Base-by-base conservation (phyloP, 140 eudicot genomes). In the Flaveria floridana region DNA sequence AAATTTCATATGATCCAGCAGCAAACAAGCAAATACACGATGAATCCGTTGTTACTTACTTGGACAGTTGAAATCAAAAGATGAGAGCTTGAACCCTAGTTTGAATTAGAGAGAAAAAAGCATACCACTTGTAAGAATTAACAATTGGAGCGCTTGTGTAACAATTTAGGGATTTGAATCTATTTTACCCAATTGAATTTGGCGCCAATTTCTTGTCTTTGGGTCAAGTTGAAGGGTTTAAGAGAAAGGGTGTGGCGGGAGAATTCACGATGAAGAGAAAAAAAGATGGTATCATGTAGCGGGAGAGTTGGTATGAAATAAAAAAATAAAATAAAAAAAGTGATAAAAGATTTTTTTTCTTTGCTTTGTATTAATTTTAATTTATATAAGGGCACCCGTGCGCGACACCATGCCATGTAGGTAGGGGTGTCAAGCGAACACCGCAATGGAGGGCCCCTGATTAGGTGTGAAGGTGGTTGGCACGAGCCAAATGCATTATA, bases 51-150 rank as follows among this genome's bases (percentile, higher is more conserved):
- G 13, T 6, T 71, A 37, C 21, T 50, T 47, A 74, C 72, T 65
- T 18, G 63, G 23, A 9, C 5, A 28, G 16, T 30, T 13, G 21
- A 62, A 63, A 11, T 12, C 5, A 39, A 37, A 21, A 37, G 20
- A n/a, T 8, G 41, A 37, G 53, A 72, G 67, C 2, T 21, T 23
- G 70, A 42, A 73, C 61, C 62, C 61, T 61, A 74, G 39, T 62
- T 62, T 63, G 23, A 25, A 50, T 26, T 30, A 51, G 51, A 52
- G 18, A 30, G 16, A 39, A 9, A 30, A 52, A 37, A 52, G 37
- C 34, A 71, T 52, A 53, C 76, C 76, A 12, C 21, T 25, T n/a
- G 58, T 48, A 20, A 47, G 56, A 65, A 65, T 55, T 41, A 76
- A 76, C 62, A 21, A 47, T 37, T 64, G 72, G 41, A 47, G 64